These are phyloP conservation scores for Actinomortierella ambigua DNA, from an alignment of 371 early-diverging fungal genomes.

Conservation along the genomic window DNA sequence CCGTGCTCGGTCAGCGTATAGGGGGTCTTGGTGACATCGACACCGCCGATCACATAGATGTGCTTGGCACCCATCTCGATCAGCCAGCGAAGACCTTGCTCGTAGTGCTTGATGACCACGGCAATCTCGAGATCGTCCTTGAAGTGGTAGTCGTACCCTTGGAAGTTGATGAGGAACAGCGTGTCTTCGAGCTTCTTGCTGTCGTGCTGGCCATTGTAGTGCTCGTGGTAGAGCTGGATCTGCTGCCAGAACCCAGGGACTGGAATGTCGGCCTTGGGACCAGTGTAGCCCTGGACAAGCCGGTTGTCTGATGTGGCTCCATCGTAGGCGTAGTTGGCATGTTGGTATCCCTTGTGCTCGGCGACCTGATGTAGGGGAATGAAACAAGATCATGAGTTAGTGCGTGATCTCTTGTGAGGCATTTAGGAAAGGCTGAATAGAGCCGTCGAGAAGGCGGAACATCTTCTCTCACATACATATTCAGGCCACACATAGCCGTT, in stretches of 20 bases:
- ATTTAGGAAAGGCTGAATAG: neutral
- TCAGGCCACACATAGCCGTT: conserved; percentile 50
- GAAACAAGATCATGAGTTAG: neutral
- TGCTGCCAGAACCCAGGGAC: conserved; percentile 45
- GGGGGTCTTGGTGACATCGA: conserved; percentile 15
- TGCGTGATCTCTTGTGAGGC: neutral
- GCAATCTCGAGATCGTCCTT: too few relatives aligned
- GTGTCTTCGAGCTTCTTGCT: conserved; percentile 7
- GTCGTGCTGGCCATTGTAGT: too few relatives aligned
- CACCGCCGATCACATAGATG: conserved; percentile 23
- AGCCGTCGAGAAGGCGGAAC: too few relatives aligned
- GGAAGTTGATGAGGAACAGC: conserved; percentile 22
- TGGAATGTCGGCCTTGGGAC: conserved; percentile 16
- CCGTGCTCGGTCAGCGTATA: neutral
- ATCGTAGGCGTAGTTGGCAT: conserved; percentile 43
- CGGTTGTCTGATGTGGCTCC: conserved; percentile 39
- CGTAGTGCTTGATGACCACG: conserved; percentile 15
- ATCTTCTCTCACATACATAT: conserved; percentile 22
- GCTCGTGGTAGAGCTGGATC: conserved; percentile 11
- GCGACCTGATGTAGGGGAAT: conserved; percentile 19
- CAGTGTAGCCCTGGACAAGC: conserved; percentile 30
- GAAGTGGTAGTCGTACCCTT: conserved; percentile 8
- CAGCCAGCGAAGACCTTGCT: conserved; percentile 22
- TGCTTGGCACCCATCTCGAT: conserved; percentile 20
- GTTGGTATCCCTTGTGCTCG: conserved; percentile 6